Evolutionary conservation across 305 asterid species (phyloP).

Genomic region (Ajuga reptans): DNA sequence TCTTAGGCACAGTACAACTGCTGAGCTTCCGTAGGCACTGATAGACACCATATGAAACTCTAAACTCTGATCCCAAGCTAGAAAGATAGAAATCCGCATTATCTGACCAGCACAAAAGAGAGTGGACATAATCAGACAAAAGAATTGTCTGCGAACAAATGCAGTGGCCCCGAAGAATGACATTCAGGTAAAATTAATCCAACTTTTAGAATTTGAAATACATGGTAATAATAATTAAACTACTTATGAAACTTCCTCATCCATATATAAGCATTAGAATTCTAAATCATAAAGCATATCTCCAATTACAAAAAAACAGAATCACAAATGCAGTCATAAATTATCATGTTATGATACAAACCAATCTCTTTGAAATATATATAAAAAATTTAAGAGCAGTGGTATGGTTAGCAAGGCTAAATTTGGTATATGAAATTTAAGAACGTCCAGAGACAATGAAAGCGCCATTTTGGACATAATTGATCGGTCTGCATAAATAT

Average conservation of each 20-base stretch:
- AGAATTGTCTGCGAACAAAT: slow-evolving; percentile 3
- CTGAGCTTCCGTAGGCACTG: slow-evolving; percentile 41
- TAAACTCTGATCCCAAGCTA: slow-evolving; percentile 31
- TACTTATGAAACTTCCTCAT: neutral
- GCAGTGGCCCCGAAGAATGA: neutral
- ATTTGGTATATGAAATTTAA: neutral
- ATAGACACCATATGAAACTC: slow-evolving; percentile 28
- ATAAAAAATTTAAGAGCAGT: neutral
- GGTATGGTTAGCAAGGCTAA: neutral
- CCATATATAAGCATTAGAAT: neutral
- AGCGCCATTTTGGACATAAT: neutral
- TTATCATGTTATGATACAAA: neutral
- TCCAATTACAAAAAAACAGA: neutral
- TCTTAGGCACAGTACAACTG: slow-evolving; percentile 34
- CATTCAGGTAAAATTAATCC: neutral
- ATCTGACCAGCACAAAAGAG: slow-evolving; percentile 37
- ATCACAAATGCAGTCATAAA: neutral
- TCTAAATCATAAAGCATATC: slow-evolving; percentile 1
- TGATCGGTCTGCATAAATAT: neutral
- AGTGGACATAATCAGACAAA: slow-evolving; percentile 13
- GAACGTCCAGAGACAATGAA: neutral
- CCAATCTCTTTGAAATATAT: neutral
- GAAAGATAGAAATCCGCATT: slow-evolving; percentile 26
- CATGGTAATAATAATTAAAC: neutral
- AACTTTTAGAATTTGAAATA: neutral